Base-by-base conservation (phyloP, 306 rosid species). In the Sicyos baderoa region DNA sequence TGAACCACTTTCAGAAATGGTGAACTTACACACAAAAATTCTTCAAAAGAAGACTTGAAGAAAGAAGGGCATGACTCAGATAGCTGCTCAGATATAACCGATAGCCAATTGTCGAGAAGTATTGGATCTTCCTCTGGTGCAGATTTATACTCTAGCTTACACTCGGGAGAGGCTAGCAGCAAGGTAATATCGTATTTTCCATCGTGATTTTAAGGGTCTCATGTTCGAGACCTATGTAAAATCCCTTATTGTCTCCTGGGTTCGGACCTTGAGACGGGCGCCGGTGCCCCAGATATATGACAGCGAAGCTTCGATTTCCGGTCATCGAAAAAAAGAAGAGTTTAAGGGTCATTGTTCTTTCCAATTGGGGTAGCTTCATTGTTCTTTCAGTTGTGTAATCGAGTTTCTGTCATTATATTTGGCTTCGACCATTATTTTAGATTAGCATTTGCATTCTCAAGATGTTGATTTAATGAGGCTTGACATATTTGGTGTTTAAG, bases 141-240 rank as follows among this genome's bases (percentile, higher is more conserved):
- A 72, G 79, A 82, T 68, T 73, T 79, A 61, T 76, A 63, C 75
- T 82, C 84, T 73, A 80, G 61, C 57, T 76, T 79, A 4, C 76
- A 70, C 52, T 77, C 84, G 0, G 86, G 86, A 71, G 85, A 82
- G 48, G 74, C 65, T 68, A 78, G 76, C 75, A 85, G 85, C 73
- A 68, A 70, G 78, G 89, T 78, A 76, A 54, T 73, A 66, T 71
- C 51, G 42, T 72, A 18, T 18, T 60, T 23, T 25, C 49, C 54
- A n/a, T 63, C 48, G 22, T 55, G 19, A 54, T 42, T 67, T 78
- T 23, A 74, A 82, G 86, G 79, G 44, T 6, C 42, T 29, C 35
- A 29, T 2, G 35, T 29, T 29, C 4, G 35, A 29, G 2, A 29
- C 4, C 4, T 29, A 29, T 3, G 35, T 29, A 29, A 29, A 29